phyloP scores from a whole-genome alignment of 2,329 filamentous ascomycete genomes.

The Penicillium sp. region DNA sequence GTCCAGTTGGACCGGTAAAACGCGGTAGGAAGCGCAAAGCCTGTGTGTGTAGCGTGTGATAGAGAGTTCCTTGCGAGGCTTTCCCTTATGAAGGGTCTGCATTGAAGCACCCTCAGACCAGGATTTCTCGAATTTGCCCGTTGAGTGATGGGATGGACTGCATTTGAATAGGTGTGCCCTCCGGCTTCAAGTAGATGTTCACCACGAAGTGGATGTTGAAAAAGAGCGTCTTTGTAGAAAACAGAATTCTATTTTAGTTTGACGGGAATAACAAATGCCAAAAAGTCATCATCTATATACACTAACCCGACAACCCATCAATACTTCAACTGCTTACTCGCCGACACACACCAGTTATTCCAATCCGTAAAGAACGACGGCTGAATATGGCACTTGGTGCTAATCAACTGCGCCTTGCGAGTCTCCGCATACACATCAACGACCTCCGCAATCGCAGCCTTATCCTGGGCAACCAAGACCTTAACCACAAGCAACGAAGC shows the following conservation, averaged over 20 bases:
- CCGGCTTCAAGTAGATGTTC: not conserved
- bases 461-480: slow-evolving; percentile 49
- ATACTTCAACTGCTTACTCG: slow-evolving; percentile 45
- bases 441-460: slow-evolving; percentile 56
- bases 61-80: not conserved
- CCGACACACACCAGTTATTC: slow-evolving; percentile 67
- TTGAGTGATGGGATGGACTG: not conserved
- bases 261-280: not conserved
- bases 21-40: not conserved
- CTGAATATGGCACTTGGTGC: slow-evolving; percentile 62
- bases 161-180: not conserved
- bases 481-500: slow-evolving; percentile 50
- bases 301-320: slow-evolving; percentile 16
- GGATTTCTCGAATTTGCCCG: not conserved
- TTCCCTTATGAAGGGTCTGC: not conserved
- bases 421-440: slow-evolving; percentile 67
- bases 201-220: not conserved
- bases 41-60: not conserved
- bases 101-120: not conserved
- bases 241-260: not conserved
- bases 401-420: slow-evolving; percentile 60
- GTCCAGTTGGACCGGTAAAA: not conserved
- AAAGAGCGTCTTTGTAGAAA: not conserved
- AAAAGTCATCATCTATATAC: not conserved
- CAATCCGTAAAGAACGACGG: slow-evolving; percentile 70